Evolutionary conservation across 2,329 filamentous ascomycete species (phyloP).

Genomic region (Zymoseptoria pseudotritici): DNA sequence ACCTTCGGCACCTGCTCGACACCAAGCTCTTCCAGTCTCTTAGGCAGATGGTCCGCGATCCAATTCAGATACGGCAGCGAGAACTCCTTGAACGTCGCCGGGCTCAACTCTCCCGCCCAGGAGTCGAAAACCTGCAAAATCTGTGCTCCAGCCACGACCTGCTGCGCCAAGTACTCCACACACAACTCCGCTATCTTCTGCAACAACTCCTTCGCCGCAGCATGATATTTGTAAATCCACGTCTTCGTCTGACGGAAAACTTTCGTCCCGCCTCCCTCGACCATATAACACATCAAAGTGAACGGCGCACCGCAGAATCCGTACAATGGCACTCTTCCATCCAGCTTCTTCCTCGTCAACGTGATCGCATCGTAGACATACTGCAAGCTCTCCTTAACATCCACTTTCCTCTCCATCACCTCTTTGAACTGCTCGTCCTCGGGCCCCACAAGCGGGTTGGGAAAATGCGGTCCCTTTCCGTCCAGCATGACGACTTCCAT

Average conservation of each 20-base stretch:
- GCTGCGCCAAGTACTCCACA: conserved; percentile 85
- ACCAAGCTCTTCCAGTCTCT: conserved; percentile 63
- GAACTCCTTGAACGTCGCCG: conserved; percentile 73
- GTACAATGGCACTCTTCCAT: conserved; percentile 82
- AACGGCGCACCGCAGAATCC: conserved; percentile 96
- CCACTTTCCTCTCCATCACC: conserved; percentile 69
- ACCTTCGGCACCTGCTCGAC: conserved; percentile 87
- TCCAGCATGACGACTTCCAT: conserved; percentile 99
- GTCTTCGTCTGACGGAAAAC: conserved; percentile 91
- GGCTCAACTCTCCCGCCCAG: conserved; percentile 91
- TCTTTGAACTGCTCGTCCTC: conserved; percentile 74
- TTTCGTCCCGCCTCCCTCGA: conserved; percentile 93
- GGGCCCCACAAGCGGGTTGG: conserved; percentile 70
- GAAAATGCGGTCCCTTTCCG: conserved; percentile 94
- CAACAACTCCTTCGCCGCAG: conserved; percentile 71
- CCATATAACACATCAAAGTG: conserved; percentile 98
- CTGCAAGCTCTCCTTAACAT: conserved; percentile 74
- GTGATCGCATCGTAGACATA: conserved; percentile 97
- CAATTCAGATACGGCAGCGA: conserved; percentile 78
- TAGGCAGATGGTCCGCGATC: conserved; percentile 74
- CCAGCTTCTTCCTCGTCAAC: conserved; percentile 77
- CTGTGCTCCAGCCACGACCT: conserved; percentile 90
- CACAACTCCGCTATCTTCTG: conserved; percentile 91
- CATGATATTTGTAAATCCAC: conserved; percentile 86
- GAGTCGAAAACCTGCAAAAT: conserved; percentile 96